phyloP scores from a whole-genome alignment of 176 grass and related monocot genomes.

The Oryza meridionalis region DNA sequence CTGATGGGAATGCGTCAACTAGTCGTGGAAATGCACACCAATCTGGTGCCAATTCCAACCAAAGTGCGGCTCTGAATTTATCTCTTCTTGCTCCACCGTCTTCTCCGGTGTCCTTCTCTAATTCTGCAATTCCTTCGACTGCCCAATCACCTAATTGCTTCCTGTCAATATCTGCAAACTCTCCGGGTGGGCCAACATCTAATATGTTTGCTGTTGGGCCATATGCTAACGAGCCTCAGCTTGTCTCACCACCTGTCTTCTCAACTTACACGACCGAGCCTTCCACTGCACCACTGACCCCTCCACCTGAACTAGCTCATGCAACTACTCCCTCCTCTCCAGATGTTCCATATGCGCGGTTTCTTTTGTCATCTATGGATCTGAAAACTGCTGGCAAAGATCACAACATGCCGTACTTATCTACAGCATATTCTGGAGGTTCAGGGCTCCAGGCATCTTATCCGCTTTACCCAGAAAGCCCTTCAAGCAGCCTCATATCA shows the following conservation, averaged over 20 bases:
- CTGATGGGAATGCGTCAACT: constrained; percentile 59
- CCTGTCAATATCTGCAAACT: constrained; percentile 75
- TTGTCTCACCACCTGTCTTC: constrained; percentile 81
- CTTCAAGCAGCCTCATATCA: constrained; percentile 89
- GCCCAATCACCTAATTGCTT: constrained; percentile 79
- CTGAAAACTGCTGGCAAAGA: constrained; percentile 70
- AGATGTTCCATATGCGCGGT: constrained; percentile 85
- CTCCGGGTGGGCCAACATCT: constrained; percentile 69
- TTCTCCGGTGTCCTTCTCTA: constrained; percentile 78
- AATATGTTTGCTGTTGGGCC: constrained; percentile 86
- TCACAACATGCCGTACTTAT: constrained; percentile 55
- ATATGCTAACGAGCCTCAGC: constrained; percentile 87
- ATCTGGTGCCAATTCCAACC: constrained; percentile 65
- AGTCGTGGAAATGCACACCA: constrained; percentile 57
- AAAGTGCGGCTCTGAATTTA: constrained; percentile 63
- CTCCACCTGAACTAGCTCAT: constrained; percentile 85
- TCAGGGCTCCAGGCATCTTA: constrained; percentile 69
- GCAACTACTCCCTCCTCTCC: constrained; percentile 85
- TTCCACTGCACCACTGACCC: constrained; percentile 84
- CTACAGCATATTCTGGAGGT: constrained; percentile 63
- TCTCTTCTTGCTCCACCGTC: constrained; percentile 87
- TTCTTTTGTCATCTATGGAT: constrained; percentile 73
- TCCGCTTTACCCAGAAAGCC: constrained; percentile 79
- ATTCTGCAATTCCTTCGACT: constrained; percentile 77
- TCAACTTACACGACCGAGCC: constrained; percentile 93